Evolutionary conservation across 345 rosid species (phyloP), one percentile per base, ranked within the genome.

Genomic region (Euphorbia tirucalli): DNA sequence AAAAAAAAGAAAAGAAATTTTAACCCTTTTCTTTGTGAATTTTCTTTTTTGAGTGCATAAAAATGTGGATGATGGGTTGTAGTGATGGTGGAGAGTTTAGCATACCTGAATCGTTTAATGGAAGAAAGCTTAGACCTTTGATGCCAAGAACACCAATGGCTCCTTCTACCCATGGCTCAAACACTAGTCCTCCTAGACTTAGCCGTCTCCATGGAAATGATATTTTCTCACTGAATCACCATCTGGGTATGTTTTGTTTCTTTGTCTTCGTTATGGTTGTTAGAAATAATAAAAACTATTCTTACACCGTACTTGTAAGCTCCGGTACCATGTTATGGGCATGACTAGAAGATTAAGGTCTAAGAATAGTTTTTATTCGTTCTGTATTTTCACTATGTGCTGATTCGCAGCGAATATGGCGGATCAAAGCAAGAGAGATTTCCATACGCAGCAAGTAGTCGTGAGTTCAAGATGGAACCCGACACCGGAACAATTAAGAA

Each of bases 381-480:
- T 35, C 4, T 35, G 39, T 35, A 35, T 35, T 35, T 35, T 35
- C n/a, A n/a, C n/a, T 35, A 3, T 48, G 37, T 64, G 31, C 25
- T 7, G 37, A 63, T 72, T 48, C 56, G 59, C 72, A 66, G 82
- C 78, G 61, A 52, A 68, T 39, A 73, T 83, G 80, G 80, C 77
- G 14, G 93, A 91, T 75, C 92, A 89, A 76, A 85, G 72, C 83
- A 89, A 86, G 79, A 86, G 88, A 65, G 93, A 90, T 50, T 83
- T 83, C 71, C 79, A 82, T 56, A n/a, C 87, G 21, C 87, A 86
- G 37, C 85, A 84, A 31, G 89, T 87, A 21, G 90, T 91, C 49
- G 91, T 89, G 69, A 88, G 90, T 80, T 88, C 98, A 6, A 84
- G 97, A 80, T 94, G 98, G 98, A 94, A 94, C 62, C 98, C 98